A percentile compares a stretch with the other conserved stretches of the same genome.
phyloP scores from a whole-genome alignment of 2,329 filamentous ascomycete species.

The Aureobasidium lini region DNA sequence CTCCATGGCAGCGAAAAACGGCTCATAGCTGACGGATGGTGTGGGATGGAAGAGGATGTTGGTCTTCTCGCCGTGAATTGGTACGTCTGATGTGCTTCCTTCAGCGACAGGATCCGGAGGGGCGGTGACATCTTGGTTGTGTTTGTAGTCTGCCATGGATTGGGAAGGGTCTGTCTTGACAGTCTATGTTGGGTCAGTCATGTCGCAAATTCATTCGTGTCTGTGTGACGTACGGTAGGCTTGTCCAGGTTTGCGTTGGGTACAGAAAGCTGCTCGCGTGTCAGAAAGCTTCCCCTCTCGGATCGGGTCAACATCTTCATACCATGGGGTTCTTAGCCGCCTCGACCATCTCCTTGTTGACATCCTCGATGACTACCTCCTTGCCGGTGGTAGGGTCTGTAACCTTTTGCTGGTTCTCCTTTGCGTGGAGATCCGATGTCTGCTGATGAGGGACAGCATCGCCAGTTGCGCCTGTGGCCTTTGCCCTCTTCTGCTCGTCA shows the following conservation, averaged over 20 bases:
- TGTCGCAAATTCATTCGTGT: background rate
- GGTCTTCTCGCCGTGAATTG: slow-evolving; percentile 92
- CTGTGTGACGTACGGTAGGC: slow-evolving; percentile 45
- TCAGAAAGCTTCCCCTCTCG: background rate
- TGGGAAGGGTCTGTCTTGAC: slow-evolving; percentile 65
- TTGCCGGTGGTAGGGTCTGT: slow-evolving; percentile 84
- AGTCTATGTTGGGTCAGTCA: slow-evolving; percentile 33
- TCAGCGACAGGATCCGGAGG: slow-evolving; percentile 79
- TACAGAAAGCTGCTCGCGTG: slow-evolving; percentile 57
- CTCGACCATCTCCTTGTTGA: slow-evolving; percentile 61
- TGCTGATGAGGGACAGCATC: slow-evolving; percentile 42
- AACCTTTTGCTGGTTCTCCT: slow-evolving; percentile 51
- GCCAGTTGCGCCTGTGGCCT: slow-evolving; percentile 13
- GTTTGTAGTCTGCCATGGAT: slow-evolving; percentile 69
- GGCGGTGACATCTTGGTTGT: slow-evolving; percentile 81
- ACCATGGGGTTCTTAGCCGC: slow-evolving; percentile 65
- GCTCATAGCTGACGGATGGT: slow-evolving; percentile 80
- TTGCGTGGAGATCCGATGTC: slow-evolving; percentile 31
- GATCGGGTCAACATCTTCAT: slow-evolving; percentile 14
- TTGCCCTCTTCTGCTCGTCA: slow-evolving; percentile 46
- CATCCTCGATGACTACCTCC: slow-evolving; percentile 78
- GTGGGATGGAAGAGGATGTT: slow-evolving; percentile 95
- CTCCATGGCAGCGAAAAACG: slow-evolving; percentile 74
- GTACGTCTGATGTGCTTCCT: slow-evolving; percentile 84
- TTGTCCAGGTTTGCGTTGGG: slow-evolving; percentile 85